phyloP scores from a whole-genome alignment of 495 filamentous ascomycete genomes.

The Penicillium salamii region DNA sequence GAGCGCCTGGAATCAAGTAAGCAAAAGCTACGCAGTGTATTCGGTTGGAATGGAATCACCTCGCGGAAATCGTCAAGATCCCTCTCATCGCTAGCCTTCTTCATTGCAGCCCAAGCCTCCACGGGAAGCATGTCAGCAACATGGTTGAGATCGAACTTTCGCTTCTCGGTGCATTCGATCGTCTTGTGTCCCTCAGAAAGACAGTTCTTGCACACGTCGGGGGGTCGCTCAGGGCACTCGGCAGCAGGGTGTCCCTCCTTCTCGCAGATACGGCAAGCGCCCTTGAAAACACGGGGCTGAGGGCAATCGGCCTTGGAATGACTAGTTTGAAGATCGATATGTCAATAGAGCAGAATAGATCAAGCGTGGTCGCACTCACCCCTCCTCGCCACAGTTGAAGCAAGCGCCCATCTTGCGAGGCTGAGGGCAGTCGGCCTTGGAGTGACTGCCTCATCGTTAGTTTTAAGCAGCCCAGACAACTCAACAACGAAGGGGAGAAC shows the following conservation, averaged over 20 bases:
- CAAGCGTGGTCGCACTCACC: background rate
- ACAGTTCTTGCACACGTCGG: constrained; percentile 72
- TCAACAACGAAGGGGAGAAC: background rate
- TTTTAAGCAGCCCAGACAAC: background rate
- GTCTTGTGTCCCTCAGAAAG: constrained; percentile 63
- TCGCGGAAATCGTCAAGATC: constrained; percentile 75
- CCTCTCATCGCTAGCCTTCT: constrained; percentile 56
- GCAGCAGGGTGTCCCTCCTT: constrained; percentile 67
- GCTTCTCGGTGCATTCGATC: constrained; percentile 63
- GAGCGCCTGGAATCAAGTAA: constrained; percentile 46
- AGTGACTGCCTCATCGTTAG: background rate
- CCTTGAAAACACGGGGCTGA: constrained; percentile 63
- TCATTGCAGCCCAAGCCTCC: constrained; percentile 67
- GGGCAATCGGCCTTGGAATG: constrained; percentile 65
- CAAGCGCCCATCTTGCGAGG: constrained; percentile 6
- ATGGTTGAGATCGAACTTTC: constrained; percentile 62
- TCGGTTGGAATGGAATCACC: too few species aligned
- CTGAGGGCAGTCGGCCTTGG: constrained; percentile 7
- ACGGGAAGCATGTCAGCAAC: constrained; percentile 59
- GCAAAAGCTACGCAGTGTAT: constrained; percentile 4
- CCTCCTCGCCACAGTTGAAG: constrained; percentile 19
- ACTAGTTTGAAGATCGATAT: background rate
- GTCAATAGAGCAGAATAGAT: background rate
- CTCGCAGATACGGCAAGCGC: constrained; percentile 70
- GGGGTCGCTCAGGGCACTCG: constrained; percentile 67